Evolutionary conservation across 805 yeast species (phyloP), one percentile per base, ranked within the genome.

Genomic region (Brettanomyces naardenensis): DNA sequence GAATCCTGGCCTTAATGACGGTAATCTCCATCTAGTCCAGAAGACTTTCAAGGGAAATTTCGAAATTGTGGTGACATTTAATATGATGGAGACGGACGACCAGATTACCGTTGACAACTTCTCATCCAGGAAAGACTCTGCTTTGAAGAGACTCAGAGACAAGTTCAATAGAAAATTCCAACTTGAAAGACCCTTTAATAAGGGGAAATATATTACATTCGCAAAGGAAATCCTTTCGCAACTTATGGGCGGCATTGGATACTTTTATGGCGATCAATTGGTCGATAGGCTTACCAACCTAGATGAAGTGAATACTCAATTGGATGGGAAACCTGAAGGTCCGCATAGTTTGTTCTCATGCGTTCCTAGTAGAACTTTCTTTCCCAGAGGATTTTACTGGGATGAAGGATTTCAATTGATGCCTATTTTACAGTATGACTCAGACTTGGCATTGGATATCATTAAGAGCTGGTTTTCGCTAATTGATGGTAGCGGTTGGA

Each of bases 341-440:
- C 95, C 95, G 1, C 61, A 64, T 43, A 85, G 80, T 45, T 61
- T 92, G 35, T 85, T 88, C 51, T 73, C 92, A 0, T 68, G 87
- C 18, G 92, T 87, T 25, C 98, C 98, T 2, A 85, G 95, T 35
- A 70, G 98, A 37, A 86, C 95, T 1, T 86, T 85, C 53, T 92
- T 92, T 60, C 97, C 98, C 3, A 71, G 98, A 45, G 98, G 98
- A 0, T 92, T 92, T 53, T 87, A 85, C 54, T 92, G 98, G 98
- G 98, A 92, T 60, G 98, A 92, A 61, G 98, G 98, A 0, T 92
- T 92, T 60, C 96, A 90, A 57, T 65, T 90, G 42, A 65, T 89
- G 29, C 95, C 95, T 6, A 64, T 92, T 28, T 59, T 84, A 48
- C 80, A 81, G 34, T 89, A 81, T 54, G 97, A 92, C 59, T 69